Conservation (phyloP, 352 stramenopile genomes). For the Vaucheria bursata region DNA sequence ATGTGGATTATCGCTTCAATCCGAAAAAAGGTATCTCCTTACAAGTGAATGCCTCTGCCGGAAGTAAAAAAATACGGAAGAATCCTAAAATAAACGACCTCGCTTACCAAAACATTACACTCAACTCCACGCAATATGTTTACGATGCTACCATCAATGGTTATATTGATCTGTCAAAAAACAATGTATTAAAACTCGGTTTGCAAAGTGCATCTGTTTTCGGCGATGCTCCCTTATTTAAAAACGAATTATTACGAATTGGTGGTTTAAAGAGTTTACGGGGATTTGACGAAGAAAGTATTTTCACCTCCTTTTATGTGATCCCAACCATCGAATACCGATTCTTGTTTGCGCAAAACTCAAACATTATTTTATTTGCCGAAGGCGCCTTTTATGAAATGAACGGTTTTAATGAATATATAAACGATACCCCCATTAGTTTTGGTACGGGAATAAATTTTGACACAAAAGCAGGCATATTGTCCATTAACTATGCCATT, state of each 20-base stretch:
- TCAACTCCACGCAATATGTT: background rate
- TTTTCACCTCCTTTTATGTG: background rate
- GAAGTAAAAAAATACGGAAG: no score
- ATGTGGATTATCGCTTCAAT: background rate
- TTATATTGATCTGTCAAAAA: background rate
- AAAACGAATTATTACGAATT: background rate
- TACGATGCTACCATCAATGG: background rate
- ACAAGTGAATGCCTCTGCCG: no score
- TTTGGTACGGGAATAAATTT: background rate
- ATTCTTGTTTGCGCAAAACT: background rate
- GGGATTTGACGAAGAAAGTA: background rate
- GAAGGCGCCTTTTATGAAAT: background rate
- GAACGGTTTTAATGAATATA: background rate
- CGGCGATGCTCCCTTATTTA: background rate
- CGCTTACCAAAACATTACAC: background rate
- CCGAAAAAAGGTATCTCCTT: background rate
- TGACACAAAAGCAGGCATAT: background rate
- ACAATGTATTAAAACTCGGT: slow-evolving; percentile 1
- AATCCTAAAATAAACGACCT: no score
- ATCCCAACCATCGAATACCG: slow-evolving; percentile 1
- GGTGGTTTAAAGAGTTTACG: background rate
- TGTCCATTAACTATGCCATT: background rate
- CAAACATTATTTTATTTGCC: background rate
- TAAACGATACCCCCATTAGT: background rate
- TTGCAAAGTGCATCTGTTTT: background rate